Evolutionary conservation across 1,284 basidiomycete species (phyloP).

Genomic region (Coniophora puteana): DNA sequence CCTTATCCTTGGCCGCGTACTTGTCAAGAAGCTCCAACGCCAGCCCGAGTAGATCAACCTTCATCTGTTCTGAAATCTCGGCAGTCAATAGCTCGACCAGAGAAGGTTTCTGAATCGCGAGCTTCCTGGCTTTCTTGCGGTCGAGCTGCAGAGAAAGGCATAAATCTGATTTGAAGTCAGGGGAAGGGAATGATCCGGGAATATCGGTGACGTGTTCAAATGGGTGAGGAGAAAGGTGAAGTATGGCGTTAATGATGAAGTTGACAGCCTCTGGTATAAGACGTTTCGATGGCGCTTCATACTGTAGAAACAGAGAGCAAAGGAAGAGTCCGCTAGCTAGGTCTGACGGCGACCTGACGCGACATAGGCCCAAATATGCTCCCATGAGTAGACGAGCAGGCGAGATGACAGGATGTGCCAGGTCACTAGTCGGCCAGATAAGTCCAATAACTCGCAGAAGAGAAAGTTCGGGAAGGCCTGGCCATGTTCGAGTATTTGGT

Average conservation of each 20-base stretch:
- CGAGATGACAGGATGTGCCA: conserved; percentile 86
- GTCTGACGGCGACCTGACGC: conserved; percentile 75
- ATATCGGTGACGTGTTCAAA: conserved; percentile 46
- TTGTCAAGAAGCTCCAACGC: conserved; percentile 61
- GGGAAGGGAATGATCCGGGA: conserved; percentile 68
- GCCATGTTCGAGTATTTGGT: conserved; percentile 80
- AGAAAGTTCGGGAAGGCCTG: conserved; percentile 78
- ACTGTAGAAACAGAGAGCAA: conserved; percentile 80
- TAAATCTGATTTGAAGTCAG: conserved; percentile 58
- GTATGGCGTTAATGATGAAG: conserved; percentile 69
- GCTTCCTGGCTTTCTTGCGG: conserved; percentile 36
- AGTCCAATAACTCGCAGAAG: conserved; percentile 80
- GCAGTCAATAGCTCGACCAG: conserved; percentile 39
- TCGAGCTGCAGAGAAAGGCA: conserved; percentile 40
- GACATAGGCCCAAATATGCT: conserved; percentile 84
- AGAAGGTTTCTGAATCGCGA: conserved; percentile 42
- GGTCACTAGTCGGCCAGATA: conserved; percentile 93
- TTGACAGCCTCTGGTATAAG: conserved; percentile 89
- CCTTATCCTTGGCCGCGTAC: conserved; percentile 75
- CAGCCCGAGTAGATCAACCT: conserved; percentile 62
- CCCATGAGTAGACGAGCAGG: conserved; percentile 88
- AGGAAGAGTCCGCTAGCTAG: conserved; percentile 87
- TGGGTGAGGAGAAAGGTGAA: conserved; percentile 69
- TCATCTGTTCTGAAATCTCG: conserved; percentile 50
- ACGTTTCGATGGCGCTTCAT: conserved; percentile 82